A percentile compares a stretch with the other conserved stretches of the same genome.
Conservation (phyloP, 768 basidiomycete species). For the Tephrocybe rancida region DNA sequence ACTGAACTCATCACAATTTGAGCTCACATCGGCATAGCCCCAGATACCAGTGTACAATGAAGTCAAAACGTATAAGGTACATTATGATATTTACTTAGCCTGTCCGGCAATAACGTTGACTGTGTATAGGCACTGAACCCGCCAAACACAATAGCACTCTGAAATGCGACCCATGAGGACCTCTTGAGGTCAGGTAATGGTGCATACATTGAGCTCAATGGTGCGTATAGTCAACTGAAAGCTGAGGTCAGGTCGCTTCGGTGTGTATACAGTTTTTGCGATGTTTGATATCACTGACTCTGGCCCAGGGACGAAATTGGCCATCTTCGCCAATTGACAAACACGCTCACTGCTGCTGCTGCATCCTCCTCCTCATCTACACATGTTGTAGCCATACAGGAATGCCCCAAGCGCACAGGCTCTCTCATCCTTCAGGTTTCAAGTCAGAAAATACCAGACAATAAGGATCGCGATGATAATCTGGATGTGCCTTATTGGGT, state of each 20-base stretch:
- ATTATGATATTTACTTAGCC: not conserved
- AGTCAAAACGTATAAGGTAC: no score
- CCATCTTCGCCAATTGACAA: not conserved
- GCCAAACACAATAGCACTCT: not conserved
- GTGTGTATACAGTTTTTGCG: not conserved
- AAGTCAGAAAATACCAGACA: no score
- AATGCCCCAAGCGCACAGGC: no score
- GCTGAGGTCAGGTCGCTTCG: not conserved
- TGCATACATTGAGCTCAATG: constrained; percentile 1
- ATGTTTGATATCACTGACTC: not conserved
- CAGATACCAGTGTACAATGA: no score
- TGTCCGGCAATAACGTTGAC: not conserved
- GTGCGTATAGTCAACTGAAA: not conserved
- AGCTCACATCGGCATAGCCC: no score
- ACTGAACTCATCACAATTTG: no score
- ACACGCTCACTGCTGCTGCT: not conserved
- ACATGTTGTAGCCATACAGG: no score
- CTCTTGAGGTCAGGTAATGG: not conserved
- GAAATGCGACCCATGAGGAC: not conserved
- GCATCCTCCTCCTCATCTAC: no score
- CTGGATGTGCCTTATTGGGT: not conserved
- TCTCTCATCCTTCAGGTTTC: no score
- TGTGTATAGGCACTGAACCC: not conserved
- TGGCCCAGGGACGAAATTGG: not conserved
- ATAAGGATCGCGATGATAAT: not conserved